phyloP scores from a whole-genome alignment of 73 alveolate species.

The Effrenium voratum region DNA sequence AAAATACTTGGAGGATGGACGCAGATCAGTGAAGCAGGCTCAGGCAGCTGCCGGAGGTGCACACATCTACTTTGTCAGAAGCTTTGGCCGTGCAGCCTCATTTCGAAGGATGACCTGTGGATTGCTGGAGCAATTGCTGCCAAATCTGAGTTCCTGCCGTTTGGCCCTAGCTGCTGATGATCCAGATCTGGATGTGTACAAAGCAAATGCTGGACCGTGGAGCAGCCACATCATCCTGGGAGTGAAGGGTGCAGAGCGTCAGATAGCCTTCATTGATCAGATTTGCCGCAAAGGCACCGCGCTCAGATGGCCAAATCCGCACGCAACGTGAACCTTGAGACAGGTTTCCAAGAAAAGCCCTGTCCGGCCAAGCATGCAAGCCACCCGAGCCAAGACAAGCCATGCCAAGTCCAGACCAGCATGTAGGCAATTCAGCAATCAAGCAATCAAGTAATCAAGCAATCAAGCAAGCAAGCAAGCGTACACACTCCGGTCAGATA shows the following conservation, averaged over 20 bases:
- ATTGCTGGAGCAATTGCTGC: slow-evolving; percentile 25
- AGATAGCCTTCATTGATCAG: slow-evolving; percentile 73
- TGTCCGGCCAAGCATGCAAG: too few relatives aligned
- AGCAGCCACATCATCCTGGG: slow-evolving; percentile 29
- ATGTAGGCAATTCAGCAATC: too few relatives aligned
- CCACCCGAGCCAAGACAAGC: too few relatives aligned
- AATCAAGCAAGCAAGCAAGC: too few relatives aligned
- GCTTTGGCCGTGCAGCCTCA: slow-evolving; percentile 49
- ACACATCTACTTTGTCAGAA: slow-evolving; percentile 26
- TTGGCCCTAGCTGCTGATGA: slow-evolving; percentile 46
- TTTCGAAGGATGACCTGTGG: slow-evolving; percentile 66
- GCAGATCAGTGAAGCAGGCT: slow-evolving; percentile 2
- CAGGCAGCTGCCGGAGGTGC: background rate
- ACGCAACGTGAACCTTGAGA: too few relatives aligned
- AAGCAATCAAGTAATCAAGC: too few relatives aligned
- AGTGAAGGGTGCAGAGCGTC: slow-evolving; percentile 75
- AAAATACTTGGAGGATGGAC: slow-evolving; percentile 3
- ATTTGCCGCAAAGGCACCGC: slow-evolving; percentile 5
- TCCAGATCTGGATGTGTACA: slow-evolving; percentile 48
- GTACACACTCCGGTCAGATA: too few relatives aligned
- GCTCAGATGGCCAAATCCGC: slow-evolving; percentile 2
- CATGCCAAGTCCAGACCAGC: too few relatives aligned
- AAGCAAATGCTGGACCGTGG: slow-evolving; percentile 67
- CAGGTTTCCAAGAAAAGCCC: too few relatives aligned
- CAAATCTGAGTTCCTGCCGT: background rate